Evolutionary conservation across 495 filamentous ascomycete species (phyloP), one percentile per base, ranked within the genome.

Genomic region (Xylaria palmicola): DNA sequence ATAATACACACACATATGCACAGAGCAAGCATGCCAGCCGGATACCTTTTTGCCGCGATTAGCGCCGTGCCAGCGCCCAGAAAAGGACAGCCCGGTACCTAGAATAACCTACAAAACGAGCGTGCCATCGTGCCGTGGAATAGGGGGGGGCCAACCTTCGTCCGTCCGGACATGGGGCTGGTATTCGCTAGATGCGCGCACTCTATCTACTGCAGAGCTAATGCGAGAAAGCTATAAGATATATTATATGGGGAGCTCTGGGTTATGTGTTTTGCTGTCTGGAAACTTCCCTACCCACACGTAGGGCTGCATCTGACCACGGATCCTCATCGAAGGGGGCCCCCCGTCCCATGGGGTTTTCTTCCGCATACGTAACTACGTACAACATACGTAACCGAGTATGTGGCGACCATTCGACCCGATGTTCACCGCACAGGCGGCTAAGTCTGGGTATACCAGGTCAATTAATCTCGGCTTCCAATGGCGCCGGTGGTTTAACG

Each of bases 141-240:
- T 29, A 27, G 24, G 5, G 3, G 26, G 17, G 3, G 26, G 17
- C 50, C 50, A 37, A 26, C 24, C 20, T n/a, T 24, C n/a, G 13
- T 39, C 10, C 19, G 7, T 39, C 4, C 19, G 26, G 37, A 53
- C 6, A 53, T 37, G 15, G 50, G 29, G 50, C 24, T 19, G 19
- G 6, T 30, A 5, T 52, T 36, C 4, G 8, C 19, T 34, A 10
- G 26, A 37, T 27, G 30, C 6, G 45, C 26, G 17, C n/a, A n/a
- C n/a, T n/a, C n/a, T n/a, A 48, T 26, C 45, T 48, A 48, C 45
- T 48, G 45, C 45, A 29, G 45, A 48, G 26, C 50, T 53, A 53
- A 37, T 24, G 30, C 30, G 50, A 53, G 32, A 15, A 32, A 50
- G 32, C 27, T 13, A 50, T 4, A n/a, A 50, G 48, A 50, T 50